These are phyloP conservation scores for Penicillium sp. DNA, from an alignment of 2,329 filamentous ascomycete genomes.

Conservation along the genomic window DNA sequence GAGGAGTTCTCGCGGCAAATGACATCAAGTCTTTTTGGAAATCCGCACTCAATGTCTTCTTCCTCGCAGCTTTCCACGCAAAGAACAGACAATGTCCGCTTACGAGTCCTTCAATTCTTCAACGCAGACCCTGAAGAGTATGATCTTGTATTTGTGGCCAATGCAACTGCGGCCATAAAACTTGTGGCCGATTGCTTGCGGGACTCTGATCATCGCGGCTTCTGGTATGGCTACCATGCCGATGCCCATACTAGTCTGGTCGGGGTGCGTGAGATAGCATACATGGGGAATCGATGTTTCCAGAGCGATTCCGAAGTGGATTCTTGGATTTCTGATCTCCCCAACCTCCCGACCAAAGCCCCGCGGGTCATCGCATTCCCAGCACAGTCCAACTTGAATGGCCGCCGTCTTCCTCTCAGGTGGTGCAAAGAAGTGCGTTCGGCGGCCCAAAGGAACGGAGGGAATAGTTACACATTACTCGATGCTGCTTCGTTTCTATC, in stretches of 20 bases:
- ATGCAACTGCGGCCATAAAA: conserved; percentile 90
- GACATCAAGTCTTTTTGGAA: conserved; percentile 78
- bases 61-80: conserved; percentile 77
- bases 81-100: conserved; percentile 74
- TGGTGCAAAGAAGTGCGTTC: conserved; percentile 64
- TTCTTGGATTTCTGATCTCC: conserved; percentile 61
- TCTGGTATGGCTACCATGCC: conserved; percentile 80
- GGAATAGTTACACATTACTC: conserved; percentile 67
- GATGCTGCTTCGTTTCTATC: conserved; percentile 83
- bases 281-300: conserved; percentile 65
- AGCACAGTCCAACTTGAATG: conserved; percentile 92
- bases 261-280: conserved; percentile 74
- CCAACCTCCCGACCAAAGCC: conserved; percentile 22
- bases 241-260: conserved; percentile 87
- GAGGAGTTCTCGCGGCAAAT: conserved; percentile 79
- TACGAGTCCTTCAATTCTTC: conserved; percentile 74
- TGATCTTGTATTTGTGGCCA: conserved; percentile 87
- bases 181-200: conserved; percentile 78
- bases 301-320: conserved; percentile 64
- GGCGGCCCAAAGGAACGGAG: conserved; percentile 27
- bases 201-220: conserved; percentile 65
- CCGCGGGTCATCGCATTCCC: conserved; percentile 74
- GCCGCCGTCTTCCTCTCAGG: conserved; percentile 69
- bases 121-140: conserved; percentile 79
- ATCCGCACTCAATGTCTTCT: conserved; percentile 84